Base-by-base conservation (phyloP, 2,329 filamentous ascomycete species). In the Botrytis fabae region DNA sequence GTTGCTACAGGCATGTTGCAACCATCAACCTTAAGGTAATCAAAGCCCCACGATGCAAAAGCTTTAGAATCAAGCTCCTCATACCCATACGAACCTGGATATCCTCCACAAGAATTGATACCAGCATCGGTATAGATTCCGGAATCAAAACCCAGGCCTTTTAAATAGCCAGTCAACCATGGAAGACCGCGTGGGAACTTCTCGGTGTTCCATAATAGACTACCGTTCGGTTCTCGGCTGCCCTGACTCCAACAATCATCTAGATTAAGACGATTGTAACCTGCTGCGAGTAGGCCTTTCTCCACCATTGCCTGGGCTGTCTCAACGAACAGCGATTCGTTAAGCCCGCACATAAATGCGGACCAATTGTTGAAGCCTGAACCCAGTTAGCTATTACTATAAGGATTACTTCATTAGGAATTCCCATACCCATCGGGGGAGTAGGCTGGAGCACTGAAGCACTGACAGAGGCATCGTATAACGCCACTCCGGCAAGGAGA, bases 181-280 rank as follows among this genome's bases (percentile, higher is more conserved):
- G 84, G 84, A 74, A 92, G 88, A 0, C 90, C 90, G 35, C 85
- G 81, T 0, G 90, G 89, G 73, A 91, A 92, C 72, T 86, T 87
- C 14, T 78, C 79, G 0, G 80, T 77, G 76, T 89, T 84, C 0
- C 85, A 83, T 7, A 85, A 78, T 22, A 89, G 83, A 32, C 76
- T 78, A 6, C 85, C 82, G 14, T 83, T 79, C 0, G 83, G 85
- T 18, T 75, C 79, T 32, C 79, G 77, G 72, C 87, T 76, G 74
- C 85, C 83, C 65, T 83, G 76, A 20, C 83, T 85, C 87, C 86
- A 92, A 81, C 89, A 91, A 78, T 92, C 90, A 77, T 91, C 89
- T 71, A 89, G 85, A 73, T 89, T 89, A 74, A 90, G 85, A 66
- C 89, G 87, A 40, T 85, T 80, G 77, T 89, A 89, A 6, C 87